Conservation (phyloP, 192 early-diverging fungal species). For the Podila epigama region DNA sequence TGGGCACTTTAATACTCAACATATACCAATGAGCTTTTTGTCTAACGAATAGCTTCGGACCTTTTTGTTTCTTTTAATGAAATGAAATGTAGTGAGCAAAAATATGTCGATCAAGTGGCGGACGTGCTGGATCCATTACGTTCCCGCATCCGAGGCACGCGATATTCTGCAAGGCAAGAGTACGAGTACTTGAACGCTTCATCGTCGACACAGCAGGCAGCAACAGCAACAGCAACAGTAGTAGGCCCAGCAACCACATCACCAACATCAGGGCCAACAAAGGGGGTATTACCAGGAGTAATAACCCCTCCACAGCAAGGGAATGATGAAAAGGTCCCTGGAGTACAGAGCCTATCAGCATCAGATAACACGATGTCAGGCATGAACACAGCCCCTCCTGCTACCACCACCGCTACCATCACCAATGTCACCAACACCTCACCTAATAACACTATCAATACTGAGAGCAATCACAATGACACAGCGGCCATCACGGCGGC, state of each 20-base stretch:
- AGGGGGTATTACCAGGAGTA: neutral
- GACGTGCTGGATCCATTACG: slow-evolving; percentile 67
- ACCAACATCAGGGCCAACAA: neutral
- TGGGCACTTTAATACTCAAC: neutral
- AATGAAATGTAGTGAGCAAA: slow-evolving; percentile 61
- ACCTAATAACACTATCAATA: neutral
- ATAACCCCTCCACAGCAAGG: neutral
- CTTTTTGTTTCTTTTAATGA: neutral
- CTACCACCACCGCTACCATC: neutral
- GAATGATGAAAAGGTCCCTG: neutral
- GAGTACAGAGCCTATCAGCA: neutral
- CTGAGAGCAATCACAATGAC: neutral
- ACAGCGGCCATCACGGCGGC: slow-evolving; percentile 12
- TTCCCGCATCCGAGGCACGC: slow-evolving; percentile 63
- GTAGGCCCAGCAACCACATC: neutral
- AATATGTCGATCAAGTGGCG: slow-evolving; percentile 77
- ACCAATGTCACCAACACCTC: neutral
- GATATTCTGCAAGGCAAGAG: slow-evolving; percentile 74
- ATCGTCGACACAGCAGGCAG: neutral
- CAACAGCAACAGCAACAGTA: neutral
- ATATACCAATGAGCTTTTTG: neutral
- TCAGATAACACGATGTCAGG: too few species aligned
- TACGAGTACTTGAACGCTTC: slow-evolving; percentile 64
- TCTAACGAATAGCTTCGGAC: too few species aligned
- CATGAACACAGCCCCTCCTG: too few species aligned